Percentiles rank a stretch among this genome's conserved stretches.
Evolutionary conservation across 257 asterid genomes (phyloP).

Genomic region (Prunella vulgaris): DNA sequence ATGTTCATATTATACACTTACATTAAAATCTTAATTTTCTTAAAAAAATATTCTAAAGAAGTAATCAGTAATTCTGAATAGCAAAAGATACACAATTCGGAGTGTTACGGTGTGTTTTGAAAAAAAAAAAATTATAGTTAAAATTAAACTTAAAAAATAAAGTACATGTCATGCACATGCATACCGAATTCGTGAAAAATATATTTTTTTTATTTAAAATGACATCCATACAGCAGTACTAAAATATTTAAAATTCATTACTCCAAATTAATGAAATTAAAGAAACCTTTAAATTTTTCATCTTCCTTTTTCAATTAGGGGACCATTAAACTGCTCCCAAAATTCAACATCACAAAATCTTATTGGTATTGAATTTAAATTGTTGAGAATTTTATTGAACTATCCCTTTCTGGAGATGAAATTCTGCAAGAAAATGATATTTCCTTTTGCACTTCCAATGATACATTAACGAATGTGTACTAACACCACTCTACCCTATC

Average conservation of each 20-base stretch:
- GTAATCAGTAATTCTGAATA: too few relatives aligned
- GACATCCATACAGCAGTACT: neutral
- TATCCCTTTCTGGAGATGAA: conserved; percentile 8
- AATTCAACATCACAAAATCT: conserved; percentile 14
- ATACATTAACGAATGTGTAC: neutral
- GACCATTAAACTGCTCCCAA: conserved; percentile 8
- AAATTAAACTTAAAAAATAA: too few relatives aligned
- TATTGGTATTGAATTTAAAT: neutral
- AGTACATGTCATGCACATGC: too few relatives aligned
- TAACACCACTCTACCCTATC: neutral
- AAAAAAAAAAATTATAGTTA: too few relatives aligned
- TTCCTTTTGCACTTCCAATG: neutral
- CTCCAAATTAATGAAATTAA: neutral
- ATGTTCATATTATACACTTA: too few relatives aligned
- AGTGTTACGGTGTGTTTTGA: too few relatives aligned
- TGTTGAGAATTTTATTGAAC: neutral
- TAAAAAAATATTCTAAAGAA: too few relatives aligned
- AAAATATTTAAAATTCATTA: neutral
- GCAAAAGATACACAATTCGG: too few relatives aligned
- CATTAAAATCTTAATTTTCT: too few relatives aligned
- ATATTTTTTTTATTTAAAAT: too few relatives aligned
- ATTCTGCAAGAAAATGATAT: conserved; percentile 11
- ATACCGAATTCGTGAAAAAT: too few relatives aligned
- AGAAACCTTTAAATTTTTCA: neutral
- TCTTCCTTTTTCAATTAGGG: neutral